Base-by-base conservation (phyloP, 2,329 filamentous ascomycete species). In the Trichoderma gracile region DNA sequence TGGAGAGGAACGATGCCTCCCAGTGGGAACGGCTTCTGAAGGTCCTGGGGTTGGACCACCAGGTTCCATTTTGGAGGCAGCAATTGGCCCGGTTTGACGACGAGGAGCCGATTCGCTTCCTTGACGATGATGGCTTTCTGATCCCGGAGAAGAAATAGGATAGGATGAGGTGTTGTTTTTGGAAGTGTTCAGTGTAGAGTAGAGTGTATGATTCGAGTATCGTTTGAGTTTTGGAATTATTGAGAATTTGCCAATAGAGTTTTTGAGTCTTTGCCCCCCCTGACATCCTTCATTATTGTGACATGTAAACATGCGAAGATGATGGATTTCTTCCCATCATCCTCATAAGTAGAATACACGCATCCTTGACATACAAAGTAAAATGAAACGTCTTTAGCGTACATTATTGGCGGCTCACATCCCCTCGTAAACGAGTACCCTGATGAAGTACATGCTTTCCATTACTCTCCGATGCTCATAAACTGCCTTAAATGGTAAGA, bases 21-120 rank as follows among this genome's bases (percentile, higher is more conserved):
- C 21, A 12, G 65, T 15, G 49, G 49, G 45, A 23, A 27, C 50
- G 71, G 1, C 19, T 73, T 15, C 40, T 50, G 4, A 25, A 40
- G 2, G 47, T 62, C 2, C 54, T 73, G 0, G 47, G 21, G 0
- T 3, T 73, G 21, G 65, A 30, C 0, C 46, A 72, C 15, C 68
- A 68, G 3, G 53, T 71, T 14, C 43, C 52, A 0, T 65, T 67
- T 10, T 73, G 71, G 71, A 58, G 62, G 6, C 47, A 49, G 2
- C 71, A 72, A 33, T n/a, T 70, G n/a, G 15, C 17, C 0, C 53
- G 25, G 12, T 70, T 71, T 49, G 17, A 56, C 6, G 43, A 3
- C 1, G 55, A 61, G 7, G 66, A 68, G 46, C 45, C 42, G 2
- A 60, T 71, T 17, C 62, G 65, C 1, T 53, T 65, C 21, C 55